Evolutionary conservation across 2,329 filamentous ascomycete genomes (phyloP).

Genomic region (Orbilia oligospora): DNA sequence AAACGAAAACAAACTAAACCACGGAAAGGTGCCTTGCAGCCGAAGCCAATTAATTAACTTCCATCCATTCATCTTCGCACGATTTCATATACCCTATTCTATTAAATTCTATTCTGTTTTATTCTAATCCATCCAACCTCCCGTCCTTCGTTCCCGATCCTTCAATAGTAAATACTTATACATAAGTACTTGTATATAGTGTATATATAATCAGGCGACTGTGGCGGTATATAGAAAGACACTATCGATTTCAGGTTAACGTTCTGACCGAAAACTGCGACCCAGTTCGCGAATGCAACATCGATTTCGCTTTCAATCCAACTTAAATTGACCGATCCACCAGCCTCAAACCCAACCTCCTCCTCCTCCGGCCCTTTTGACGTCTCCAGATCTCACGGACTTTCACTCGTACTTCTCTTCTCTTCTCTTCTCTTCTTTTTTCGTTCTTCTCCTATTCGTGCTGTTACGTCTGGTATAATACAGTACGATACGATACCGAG

Average conservation of each 20-base stretch:
- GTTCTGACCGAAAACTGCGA: background rate
- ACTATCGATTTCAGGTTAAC: too few relatives aligned
- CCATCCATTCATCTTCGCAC: too few relatives aligned
- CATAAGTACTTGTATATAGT: too few relatives aligned
- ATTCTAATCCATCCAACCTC: background rate
- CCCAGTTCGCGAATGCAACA: constrained; percentile 16
- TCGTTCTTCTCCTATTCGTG: background rate
- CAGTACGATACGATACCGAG: too few relatives aligned
- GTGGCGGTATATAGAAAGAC: too few relatives aligned
- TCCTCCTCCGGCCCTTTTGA: background rate
- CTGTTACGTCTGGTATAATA: background rate
- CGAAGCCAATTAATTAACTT: background rate
- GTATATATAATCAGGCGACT: background rate
- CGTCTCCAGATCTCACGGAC: background rate
- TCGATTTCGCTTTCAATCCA: background rate
- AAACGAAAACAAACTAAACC: background rate
- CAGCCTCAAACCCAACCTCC: constrained; percentile 12
- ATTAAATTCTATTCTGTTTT: background rate
- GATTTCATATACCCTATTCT: too few relatives aligned
- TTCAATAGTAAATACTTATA: background rate
- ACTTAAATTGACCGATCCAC: constrained; percentile 8
- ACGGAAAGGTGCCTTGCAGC: constrained; percentile 3
- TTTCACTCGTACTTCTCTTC: too few relatives aligned
- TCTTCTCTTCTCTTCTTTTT: too few relatives aligned
- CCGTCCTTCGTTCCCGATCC: background rate